phyloP scores from a whole-genome alignment of 2,329 filamentous ascomycete genomes.

The Pseudogymnoascus sp. region DNA sequence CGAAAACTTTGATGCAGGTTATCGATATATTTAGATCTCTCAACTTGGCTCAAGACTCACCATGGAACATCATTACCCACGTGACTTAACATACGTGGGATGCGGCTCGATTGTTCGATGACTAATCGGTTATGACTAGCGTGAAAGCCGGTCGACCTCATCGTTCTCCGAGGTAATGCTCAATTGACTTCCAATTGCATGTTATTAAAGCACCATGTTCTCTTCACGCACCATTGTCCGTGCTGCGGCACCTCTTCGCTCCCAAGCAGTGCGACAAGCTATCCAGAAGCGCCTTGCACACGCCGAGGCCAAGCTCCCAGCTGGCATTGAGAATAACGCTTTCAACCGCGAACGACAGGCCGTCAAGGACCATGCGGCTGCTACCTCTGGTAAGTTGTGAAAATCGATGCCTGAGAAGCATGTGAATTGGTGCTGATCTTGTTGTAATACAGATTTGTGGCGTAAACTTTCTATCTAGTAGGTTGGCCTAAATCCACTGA shows the following conservation, averaged over 20 bases:
- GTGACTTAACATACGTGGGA: not conserved
- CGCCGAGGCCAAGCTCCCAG: conserved; percentile 35
- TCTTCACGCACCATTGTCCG: conserved; percentile 56
- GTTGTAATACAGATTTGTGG: conserved; percentile 66
- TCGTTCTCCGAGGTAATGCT: not conserved
- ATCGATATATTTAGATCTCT: not conserved
- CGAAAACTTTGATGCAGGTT: not conserved
- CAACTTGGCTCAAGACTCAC: not conserved
- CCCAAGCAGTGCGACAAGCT: conserved; percentile 45
- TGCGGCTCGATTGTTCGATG: not conserved
- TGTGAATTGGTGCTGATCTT: conserved; percentile 28
- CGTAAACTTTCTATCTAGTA: conserved; percentile 95
- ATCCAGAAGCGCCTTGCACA: conserved; percentile 67
- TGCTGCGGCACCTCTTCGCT: conserved; percentile 50
- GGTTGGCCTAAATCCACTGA: conserved; percentile 32
- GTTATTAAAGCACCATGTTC: conserved; percentile 47
- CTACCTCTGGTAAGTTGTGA: conserved; percentile 65
- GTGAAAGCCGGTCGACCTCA: conserved; percentile 6
- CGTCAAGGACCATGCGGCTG: conserved; percentile 82
- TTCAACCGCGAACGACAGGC: conserved; percentile 89
- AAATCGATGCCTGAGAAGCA: not conserved
- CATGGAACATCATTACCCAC: not conserved
- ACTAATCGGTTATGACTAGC: conserved; percentile 4
- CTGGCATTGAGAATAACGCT: conserved; percentile 68
- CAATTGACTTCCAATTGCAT: conserved; percentile 6